Conservation (phyloP, 768 basidiomycete species). For the Trametes sanguinea region DNA sequence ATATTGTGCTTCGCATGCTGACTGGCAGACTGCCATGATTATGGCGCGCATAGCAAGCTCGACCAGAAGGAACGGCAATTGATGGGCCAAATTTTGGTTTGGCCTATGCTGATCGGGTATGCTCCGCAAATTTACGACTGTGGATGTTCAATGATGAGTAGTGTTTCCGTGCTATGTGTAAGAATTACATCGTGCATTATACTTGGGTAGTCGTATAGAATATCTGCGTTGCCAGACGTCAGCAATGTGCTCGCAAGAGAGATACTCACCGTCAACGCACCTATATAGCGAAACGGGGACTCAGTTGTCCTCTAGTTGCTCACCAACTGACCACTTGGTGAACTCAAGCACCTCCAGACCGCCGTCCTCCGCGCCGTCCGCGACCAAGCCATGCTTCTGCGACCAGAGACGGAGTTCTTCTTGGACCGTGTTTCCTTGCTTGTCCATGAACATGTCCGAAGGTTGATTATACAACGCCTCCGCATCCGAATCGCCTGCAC, state of each 20-base stretch:
- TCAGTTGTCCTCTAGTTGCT: constrained; percentile 8
- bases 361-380: constrained; percentile 35
- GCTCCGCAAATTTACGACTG: background rate
- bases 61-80: too few species aligned
- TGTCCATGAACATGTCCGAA: constrained; percentile 73
- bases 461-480: constrained; percentile 70
- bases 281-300: background rate
- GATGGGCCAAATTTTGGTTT: too few species aligned
- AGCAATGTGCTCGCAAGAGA: background rate
- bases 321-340: constrained; percentile 67
- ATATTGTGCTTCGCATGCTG: too few species aligned
- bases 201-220: background rate
- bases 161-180: background rate
- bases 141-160: background rate
- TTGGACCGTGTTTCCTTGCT: constrained; percentile 37
- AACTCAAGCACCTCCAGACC: constrained; percentile 55
- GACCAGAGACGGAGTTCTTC: constrained; percentile 58
- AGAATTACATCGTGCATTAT: background rate
- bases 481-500: constrained; percentile 38
- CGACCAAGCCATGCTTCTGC: constrained; percentile 45
- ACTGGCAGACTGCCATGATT: too few species aligned
- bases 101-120: too few species aligned
- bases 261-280: background rate
- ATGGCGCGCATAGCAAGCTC: too few species aligned
- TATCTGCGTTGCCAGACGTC: background rate